phyloP scores from a whole-genome alignment of 257 asterid species.

The Gardenia jasminoides region DNA sequence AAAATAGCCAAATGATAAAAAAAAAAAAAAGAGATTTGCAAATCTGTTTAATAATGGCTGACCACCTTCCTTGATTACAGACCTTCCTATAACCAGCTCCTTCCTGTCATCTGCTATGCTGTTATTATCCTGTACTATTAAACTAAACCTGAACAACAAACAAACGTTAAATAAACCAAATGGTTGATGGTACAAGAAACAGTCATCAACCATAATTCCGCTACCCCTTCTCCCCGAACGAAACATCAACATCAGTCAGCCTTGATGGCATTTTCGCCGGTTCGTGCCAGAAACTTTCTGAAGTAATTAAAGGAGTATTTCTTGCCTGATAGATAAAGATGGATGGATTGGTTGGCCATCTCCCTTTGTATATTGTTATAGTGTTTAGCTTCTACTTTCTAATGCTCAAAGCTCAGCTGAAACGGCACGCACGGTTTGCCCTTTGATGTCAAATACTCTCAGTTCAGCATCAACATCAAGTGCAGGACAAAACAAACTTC shows the following conservation, averaged over 20 bases:
- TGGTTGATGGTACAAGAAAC: constrained; percentile 19
- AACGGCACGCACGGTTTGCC: constrained; percentile 35
- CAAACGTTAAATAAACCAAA: constrained; percentile 19
- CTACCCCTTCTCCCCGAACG: not conserved
- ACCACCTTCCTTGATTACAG: not conserved
- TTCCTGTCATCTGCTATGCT: constrained; percentile 24
- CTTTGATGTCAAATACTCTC: not conserved
- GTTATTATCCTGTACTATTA: constrained; percentile 22
- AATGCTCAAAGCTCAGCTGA: constrained; percentile 21
- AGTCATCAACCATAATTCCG: constrained; percentile 17
- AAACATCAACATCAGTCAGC: constrained; percentile 4
- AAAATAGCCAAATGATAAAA: not conserved
- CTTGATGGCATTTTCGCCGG: constrained; percentile 22
- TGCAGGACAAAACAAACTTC: constrained; percentile 19
- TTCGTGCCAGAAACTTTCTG: not conserved
- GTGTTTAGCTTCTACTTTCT: not conserved
- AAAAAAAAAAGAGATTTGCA: constrained; percentile 1
- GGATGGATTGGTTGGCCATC: not conserved
- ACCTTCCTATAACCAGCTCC: not conserved
- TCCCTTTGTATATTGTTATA: not conserved
- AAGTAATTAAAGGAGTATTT: not conserved
- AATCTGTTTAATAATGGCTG: constrained; percentile 1
- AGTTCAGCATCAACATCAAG: constrained; percentile 44
- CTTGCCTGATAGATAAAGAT: not conserved
- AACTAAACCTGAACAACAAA: constrained; percentile 10